phyloP scores from a whole-genome alignment of 2,329 filamentous ascomycete genomes.

The Eurotiales sp. region DNA sequence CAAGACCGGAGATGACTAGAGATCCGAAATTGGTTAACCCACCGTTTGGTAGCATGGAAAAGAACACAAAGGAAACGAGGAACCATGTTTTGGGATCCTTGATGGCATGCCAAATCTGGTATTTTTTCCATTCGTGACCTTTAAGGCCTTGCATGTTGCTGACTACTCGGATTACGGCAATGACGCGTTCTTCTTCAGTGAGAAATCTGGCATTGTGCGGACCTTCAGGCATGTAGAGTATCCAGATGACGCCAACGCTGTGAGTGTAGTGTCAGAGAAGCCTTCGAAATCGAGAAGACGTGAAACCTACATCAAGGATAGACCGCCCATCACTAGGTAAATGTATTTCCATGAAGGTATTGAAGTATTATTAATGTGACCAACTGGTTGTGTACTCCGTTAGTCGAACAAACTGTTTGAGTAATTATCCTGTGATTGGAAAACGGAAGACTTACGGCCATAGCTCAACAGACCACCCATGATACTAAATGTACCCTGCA shows the following conservation, averaged over 20 bases:
- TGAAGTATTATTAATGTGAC: too few species aligned
- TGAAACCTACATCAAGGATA: too few species aligned
- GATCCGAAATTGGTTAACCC: constrained; percentile 19
- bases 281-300: too few species aligned
- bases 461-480: too few species aligned
- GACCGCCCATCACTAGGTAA: constrained; percentile 63
- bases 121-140: constrained; percentile 43
- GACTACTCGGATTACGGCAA: constrained; percentile 47
- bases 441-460: too few species aligned
- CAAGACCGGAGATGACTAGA: constrained; percentile 15
- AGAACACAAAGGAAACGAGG: constrained; percentile 12
- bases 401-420: too few species aligned
- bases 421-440: too few species aligned
- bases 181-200: constrained; percentile 50
- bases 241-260: constrained; percentile 54
- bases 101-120: constrained; percentile 39
- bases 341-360: constrained; percentile 65
- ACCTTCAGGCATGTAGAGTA: constrained; percentile 52
- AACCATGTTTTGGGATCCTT: constrained; percentile 31
- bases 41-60: constrained; percentile 19
- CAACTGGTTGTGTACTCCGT: too few species aligned
- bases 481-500: too few species aligned
- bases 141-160: constrained; percentile 48
- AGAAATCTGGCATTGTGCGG: constrained; percentile 53
- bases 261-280: too few species aligned